Base-by-base conservation (phyloP, 2,329 filamentous ascomycete genomes). In the Aspergillus texensis region DNA sequence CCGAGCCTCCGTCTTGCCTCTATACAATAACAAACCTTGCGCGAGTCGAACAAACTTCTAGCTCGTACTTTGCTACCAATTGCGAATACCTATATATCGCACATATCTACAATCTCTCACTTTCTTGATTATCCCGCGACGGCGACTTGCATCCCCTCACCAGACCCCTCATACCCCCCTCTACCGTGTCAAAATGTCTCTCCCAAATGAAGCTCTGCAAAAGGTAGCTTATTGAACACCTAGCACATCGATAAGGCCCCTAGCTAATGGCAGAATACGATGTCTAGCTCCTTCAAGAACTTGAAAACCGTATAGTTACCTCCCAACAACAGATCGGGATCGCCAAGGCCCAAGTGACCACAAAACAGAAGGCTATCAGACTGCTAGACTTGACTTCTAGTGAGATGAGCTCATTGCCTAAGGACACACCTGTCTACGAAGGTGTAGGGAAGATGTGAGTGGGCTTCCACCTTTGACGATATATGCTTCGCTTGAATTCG, bases 381-480 rank as follows among this genome's bases (percentile, higher is more conserved):
- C 88, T 97, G 80, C 85, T 96, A 48, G 91, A 96, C 78, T 83
- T 99, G 68, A 98, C 94, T 2, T 86, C 90, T 41, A 92, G 86
- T 67, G 95, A 99, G 79, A 84, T 98, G 57, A 86, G 88, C n/a
- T 85, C 87, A 8, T 80, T 99, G 65, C 90, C 93, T 4, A 77
- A 86, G 21, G 86, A 90, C 55, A 95, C 93, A 0, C 89, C 89
- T 36, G 88, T 97, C 32, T 99, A 98, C 73, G 94, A 98, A 80
- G 94, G 94, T 6, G 91, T 98, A 12, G 95, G 95, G 58, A 99
- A 98, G 82, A 98, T 99, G 95, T 97, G 79, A 73, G 89, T 80
- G 12, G n/a, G 21, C 26, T 26, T 21, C 61, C 58, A 45, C 50
- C 10, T 19, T 24, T 6, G 32, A 54, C 34, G 36, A 30, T 19